Conservation (phyloP, 2,329 filamentous ascomycete genomes). For the Fusarium protoensiforme region DNA sequence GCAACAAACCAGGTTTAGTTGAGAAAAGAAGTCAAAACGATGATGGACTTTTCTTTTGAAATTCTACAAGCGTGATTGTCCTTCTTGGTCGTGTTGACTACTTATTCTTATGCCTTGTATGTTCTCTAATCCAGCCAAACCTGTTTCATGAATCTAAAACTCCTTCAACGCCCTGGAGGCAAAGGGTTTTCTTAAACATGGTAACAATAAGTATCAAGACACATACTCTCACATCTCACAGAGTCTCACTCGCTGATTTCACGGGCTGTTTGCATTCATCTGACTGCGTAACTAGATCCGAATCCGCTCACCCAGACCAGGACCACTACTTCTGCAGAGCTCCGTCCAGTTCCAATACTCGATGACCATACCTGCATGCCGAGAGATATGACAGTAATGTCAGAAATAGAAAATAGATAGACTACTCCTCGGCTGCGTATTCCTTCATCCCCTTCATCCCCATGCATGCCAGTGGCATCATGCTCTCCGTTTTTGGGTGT, state of each 20-base stretch:
- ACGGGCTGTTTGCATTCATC: not conserved
- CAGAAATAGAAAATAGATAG: not conserved
- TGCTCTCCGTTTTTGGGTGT: not conserved
- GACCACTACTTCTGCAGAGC: not conserved
- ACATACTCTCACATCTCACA: not conserved
- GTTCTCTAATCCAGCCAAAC: not conserved
- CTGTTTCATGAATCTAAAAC: not conserved
- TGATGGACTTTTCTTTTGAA: not conserved
- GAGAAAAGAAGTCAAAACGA: not conserved
- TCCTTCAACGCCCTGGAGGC: not conserved
- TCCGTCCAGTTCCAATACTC: conserved; percentile 14
- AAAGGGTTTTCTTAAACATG: not conserved
- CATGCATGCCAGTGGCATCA: not conserved
- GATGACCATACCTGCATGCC: conserved; percentile 9
- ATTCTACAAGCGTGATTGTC: not conserved
- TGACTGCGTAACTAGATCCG: conserved; percentile 1
- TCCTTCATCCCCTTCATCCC: not conserved
- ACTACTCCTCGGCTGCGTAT: not conserved
- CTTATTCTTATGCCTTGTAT: not conserved
- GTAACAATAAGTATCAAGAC: not conserved
- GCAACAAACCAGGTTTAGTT: not conserved
- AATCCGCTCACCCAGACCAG: not conserved
- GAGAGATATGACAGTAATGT: conserved; percentile 9
- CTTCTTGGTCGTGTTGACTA: not conserved
- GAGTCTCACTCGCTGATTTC: not conserved